phyloP scores from a whole-genome alignment of 2,329 filamentous ascomycete species.

The Ophiostoma montium region DNA sequence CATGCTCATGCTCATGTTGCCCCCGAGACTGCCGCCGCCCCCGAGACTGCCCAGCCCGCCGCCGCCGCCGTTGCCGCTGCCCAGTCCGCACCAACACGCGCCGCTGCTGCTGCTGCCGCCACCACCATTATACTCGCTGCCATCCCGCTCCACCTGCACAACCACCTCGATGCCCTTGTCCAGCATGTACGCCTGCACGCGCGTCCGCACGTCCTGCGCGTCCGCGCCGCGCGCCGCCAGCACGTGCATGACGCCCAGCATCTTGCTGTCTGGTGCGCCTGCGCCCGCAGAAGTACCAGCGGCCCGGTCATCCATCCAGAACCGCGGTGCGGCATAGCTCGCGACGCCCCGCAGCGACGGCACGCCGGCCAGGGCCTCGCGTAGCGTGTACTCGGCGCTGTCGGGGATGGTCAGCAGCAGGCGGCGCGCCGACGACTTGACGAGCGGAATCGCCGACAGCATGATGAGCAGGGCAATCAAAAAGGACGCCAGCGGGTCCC shows the following conservation, averaged over 20 bases:
- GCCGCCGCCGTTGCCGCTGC: background rate
- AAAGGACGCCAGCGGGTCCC: constrained; percentile 88
- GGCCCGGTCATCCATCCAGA: constrained; percentile 81
- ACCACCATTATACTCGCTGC: constrained; percentile 48
- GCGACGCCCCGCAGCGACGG: constrained; percentile 71
- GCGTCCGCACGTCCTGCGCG: constrained; percentile 67
- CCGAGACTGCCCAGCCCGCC: too few relatives aligned
- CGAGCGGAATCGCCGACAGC: constrained; percentile 76
- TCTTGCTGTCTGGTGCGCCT: constrained; percentile 31
- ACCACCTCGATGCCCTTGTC: constrained; percentile 66
- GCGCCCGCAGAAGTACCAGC: too few relatives aligned
- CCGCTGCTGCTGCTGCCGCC: background rate
- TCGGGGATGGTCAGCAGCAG: constrained; percentile 75
- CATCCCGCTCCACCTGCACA: constrained; percentile 78
- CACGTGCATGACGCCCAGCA: constrained; percentile 78
- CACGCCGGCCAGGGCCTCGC: constrained; percentile 74
- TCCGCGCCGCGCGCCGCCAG: constrained; percentile 59
- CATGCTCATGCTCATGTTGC: background rate
- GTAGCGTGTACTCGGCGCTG: constrained; percentile 73
- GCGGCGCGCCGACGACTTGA: constrained; percentile 69
- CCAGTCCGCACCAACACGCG: constrained; percentile 42
- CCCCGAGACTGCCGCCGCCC: background rate
- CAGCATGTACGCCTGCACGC: constrained; percentile 58
- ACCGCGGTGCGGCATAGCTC: constrained; percentile 74
- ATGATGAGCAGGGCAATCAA: constrained; percentile 90